phyloP scores from a whole-genome alignment of 139 green algal species.

The Picochlorum costavermella region DNA sequence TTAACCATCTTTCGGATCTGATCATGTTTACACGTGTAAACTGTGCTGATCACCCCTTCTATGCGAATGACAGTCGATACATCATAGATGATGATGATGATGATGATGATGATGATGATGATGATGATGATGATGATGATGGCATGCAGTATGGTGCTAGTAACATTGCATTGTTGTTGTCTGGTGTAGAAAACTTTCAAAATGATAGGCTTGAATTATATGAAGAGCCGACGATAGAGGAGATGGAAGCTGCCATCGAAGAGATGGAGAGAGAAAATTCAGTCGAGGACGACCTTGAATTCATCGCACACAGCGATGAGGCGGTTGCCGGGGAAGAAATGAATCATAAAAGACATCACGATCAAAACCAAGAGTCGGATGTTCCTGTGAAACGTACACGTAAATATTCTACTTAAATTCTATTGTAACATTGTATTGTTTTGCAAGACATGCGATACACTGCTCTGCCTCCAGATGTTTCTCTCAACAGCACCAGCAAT shows the following conservation, averaged over 20 bases:
- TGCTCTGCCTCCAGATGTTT: too few relatives aligned
- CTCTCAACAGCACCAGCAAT: too few relatives aligned
- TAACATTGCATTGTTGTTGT: background rate
- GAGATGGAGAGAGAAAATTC: background rate
- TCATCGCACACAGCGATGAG: too few relatives aligned
- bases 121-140: too few relatives aligned
- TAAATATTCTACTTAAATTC: background rate
- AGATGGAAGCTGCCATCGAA: slow-evolving; percentile 8
- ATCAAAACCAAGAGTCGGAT: background rate
- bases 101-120: too few relatives aligned
- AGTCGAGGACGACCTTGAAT: background rate
- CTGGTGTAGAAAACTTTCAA: slow-evolving; percentile 43
- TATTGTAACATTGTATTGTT: background rate
- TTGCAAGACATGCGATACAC: background rate
- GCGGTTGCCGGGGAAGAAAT: too few relatives aligned
- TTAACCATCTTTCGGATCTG: slow-evolving; percentile 8
- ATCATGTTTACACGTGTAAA: background rate
- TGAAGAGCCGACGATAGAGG: slow-evolving; percentile 40
- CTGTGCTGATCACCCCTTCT: slow-evolving; percentile 10
- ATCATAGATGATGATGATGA: too few relatives aligned
- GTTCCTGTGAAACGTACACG: slow-evolving; percentile 6
- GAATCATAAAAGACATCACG: background rate
- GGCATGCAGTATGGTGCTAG: too few relatives aligned
- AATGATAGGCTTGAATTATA: slow-evolving; percentile 52
- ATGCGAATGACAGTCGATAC: background rate